These are phyloP conservation scores for Crucihimalaya himalaica DNA, from an alignment of 345 rosid genomes.

Conservation along the genomic window DNA sequence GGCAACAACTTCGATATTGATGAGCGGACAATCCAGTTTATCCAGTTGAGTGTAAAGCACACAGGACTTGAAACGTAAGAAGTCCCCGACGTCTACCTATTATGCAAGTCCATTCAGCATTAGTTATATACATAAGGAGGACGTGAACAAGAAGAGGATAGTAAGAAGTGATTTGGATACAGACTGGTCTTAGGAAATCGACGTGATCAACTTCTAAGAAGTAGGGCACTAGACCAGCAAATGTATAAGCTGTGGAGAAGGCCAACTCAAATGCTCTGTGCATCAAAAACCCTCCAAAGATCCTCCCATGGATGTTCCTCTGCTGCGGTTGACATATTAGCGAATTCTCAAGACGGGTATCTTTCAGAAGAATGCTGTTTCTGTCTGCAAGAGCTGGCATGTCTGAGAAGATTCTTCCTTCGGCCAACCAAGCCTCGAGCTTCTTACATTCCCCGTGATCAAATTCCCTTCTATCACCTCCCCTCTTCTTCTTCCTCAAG, in stretches of 20 bases:
- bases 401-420: conserved; percentile 79
- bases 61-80: conserved; percentile 76
- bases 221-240: conserved; percentile 77
- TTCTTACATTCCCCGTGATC: conserved; percentile 50
- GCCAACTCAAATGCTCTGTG: conserved; percentile 86
- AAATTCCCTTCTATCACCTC: conserved; percentile 50
- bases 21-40: conserved; percentile 67
- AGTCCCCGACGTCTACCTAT: conserved; percentile 88
- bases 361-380: conserved; percentile 77
- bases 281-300: conserved; percentile 81
- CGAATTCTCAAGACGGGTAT: conserved; percentile 67
- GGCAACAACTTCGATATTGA: conserved; percentile 88
- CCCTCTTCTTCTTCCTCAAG: conserved; percentile 61
- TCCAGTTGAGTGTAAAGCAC: conserved; percentile 74
- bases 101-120: conserved; percentile 10
- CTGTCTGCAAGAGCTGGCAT: conserved; percentile 88
- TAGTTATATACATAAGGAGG: conserved; percentile 3
- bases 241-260: conserved; percentile 83
- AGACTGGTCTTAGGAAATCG: conserved; percentile 80
- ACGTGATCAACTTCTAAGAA: conserved; percentile 89
- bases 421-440: conserved; percentile 58
- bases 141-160: neutral
- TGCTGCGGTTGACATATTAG: conserved; percentile 87
- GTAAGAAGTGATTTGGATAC: conserved; percentile 37
- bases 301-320: conserved; percentile 80